Evolutionary conservation across 2,329 filamentous ascomycete species (phyloP).

Genomic region (Pseudogymnoascus sp.): DNA sequence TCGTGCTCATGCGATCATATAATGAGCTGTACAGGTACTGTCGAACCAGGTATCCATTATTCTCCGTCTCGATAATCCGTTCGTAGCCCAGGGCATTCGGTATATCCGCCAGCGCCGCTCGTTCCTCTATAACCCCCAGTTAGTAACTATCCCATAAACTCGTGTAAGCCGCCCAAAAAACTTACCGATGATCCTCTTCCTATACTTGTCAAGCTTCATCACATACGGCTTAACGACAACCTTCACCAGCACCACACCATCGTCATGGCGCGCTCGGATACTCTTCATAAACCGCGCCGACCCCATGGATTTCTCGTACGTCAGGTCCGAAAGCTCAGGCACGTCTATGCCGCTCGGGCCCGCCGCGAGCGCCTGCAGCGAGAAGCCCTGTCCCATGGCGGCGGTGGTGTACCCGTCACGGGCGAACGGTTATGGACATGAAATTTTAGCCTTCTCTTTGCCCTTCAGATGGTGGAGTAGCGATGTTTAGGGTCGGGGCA

Average conservation of each 20-base stretch:
- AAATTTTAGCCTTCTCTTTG: not conserved
- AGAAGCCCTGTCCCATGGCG: slow-evolving; percentile 92
- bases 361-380: slow-evolving; percentile 81
- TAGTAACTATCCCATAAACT: slow-evolving; percentile 11
- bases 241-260: slow-evolving; percentile 90
- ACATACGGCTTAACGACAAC: slow-evolving; percentile 89
- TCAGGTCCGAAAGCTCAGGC: slow-evolving; percentile 81
- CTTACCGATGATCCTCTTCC: slow-evolving; percentile 67
- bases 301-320: slow-evolving; percentile 87
- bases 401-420: slow-evolving; percentile 21
- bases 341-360: slow-evolving; percentile 91
- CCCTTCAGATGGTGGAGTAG: not conserved
- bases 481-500: not conserved
- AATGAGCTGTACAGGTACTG: slow-evolving; percentile 95
- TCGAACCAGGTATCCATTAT: slow-evolving; percentile 84
- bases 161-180: slow-evolving; percentile 14
- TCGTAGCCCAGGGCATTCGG: slow-evolving; percentile 90
- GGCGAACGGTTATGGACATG: slow-evolving; percentile 22
- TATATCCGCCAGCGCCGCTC: slow-evolving; percentile 70
- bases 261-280: slow-evolving; percentile 80
- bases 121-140: slow-evolving; percentile 55
- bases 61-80: slow-evolving; percentile 83
- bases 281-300: slow-evolving; percentile 95
- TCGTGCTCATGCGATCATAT: slow-evolving; percentile 93
- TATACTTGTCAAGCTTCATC: slow-evolving; percentile 74